A percentile compares a stretch with the other conserved stretches of the same genome.
Conservation (phyloP, 352 stramenopile genomes). For the Phytopythium delawarense region DNA sequence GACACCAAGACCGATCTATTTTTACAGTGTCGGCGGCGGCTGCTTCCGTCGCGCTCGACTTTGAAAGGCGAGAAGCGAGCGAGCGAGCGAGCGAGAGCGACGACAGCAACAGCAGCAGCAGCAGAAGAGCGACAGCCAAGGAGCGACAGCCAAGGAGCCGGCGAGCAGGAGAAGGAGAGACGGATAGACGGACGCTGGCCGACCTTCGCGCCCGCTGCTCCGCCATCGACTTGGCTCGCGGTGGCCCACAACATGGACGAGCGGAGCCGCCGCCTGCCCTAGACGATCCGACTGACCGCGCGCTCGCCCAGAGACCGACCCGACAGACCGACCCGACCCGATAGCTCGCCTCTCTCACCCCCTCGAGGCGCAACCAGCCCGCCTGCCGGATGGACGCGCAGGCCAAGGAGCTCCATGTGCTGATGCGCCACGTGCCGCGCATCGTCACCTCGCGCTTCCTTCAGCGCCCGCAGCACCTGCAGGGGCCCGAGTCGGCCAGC, state of each 20-base stretch:
- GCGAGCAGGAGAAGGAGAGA: neutral
- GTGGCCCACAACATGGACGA: constrained; percentile 4
- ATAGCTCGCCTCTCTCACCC: too few relatives aligned
- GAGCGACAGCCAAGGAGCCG: too few relatives aligned
- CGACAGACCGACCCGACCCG: too few relatives aligned
- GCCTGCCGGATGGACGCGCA: constrained; percentile 23
- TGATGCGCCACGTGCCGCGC: constrained; percentile 66
- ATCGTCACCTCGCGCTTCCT: constrained; percentile 68
- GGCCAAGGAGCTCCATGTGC: constrained; percentile 53
- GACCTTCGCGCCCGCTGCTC: too few relatives aligned
- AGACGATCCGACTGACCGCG: neutral
- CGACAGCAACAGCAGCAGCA: neutral
- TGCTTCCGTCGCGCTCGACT: neutral
- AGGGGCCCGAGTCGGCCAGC: constrained; percentile 35
- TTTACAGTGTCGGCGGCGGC: neutral
- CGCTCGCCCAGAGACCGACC: neutral
- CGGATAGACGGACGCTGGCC: too few relatives aligned
- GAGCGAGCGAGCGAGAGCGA: neutral
- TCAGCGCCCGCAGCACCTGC: constrained; percentile 36
- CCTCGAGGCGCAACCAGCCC: too few relatives aligned
- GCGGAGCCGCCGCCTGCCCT: neutral
- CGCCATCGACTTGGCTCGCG: neutral
- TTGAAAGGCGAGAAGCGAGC: neutral
- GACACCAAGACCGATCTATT: neutral
- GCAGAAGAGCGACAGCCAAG: too few relatives aligned